Base-by-base conservation (phyloP, 169 alveolate species). In the Plasmodium inui region DNA sequence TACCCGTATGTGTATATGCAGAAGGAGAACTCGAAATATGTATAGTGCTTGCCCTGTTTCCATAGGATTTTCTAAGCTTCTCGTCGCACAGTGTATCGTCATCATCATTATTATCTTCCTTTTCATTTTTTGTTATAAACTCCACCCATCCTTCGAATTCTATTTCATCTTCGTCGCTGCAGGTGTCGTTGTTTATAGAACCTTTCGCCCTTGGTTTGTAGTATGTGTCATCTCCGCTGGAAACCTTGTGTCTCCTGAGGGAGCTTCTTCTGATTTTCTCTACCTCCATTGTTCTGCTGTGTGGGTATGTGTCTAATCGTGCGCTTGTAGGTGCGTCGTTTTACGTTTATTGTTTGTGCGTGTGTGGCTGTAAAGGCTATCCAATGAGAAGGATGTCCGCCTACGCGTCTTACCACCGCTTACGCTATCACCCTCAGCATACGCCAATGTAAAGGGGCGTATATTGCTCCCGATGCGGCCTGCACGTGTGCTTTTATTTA, bases 121-220 rank as follows among this genome's bases (percentile, higher is more conserved):
- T 79, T 39, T 80, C 89, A 78, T 76, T 67, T 17, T 88, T 88
- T 28, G 94, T 88, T 34, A 88, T 79, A 79, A 88, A 88, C 61
- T 88, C 94, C 3, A 88, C 88, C 94, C 94, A 88, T 61, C 94
- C 94, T 41, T 88, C 94, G 71, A 88, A 88, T 46, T 88, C 94
- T 1, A 88, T 88, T 88, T 88, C 94, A 2, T 61, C 93, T 8
- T 76, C 94, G 14, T 88, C 94, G 71, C 89, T 88, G 12, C 78
- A 85, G 32, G 82, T 50, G 22, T 85, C 85, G 41, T 53, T 70
- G 46, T n/a, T 32, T 74, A 50, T 34, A 6, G 85, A 85, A 1
- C 57, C 61, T 6, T 37, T 85, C 41, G 53, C 12, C 2, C 61
- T 85, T 14, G 93, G 93, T 30, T 85, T 85, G 34, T 73, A 34